Conservation (phyloP, 768 basidiomycete species). For the Leucosporidium scottii region DNA sequence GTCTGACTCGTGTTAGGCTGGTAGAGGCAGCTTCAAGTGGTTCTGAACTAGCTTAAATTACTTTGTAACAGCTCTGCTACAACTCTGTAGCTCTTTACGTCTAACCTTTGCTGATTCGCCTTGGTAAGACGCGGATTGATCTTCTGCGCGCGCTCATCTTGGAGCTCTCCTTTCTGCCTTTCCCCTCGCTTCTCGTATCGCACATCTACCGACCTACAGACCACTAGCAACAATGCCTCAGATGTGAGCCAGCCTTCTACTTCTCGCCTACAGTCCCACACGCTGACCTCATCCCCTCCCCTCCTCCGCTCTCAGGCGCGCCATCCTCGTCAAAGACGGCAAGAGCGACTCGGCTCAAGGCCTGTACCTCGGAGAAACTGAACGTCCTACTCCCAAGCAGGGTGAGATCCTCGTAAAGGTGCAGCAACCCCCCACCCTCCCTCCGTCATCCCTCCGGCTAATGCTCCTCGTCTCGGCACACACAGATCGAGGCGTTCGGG, state of each 20-base stretch:
- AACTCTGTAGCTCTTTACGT: no score
- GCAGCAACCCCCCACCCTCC: neutral
- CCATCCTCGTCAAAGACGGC: constrained; percentile 25
- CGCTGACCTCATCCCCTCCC: neutral
- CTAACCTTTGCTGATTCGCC: no score
- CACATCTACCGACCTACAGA: neutral
- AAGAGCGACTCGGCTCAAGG: constrained; percentile 9
- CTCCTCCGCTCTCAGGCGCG: constrained; percentile 2
- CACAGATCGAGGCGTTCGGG: constrained; percentile 35
- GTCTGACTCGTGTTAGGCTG: no score
- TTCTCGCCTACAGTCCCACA: neutral
- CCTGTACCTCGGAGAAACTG: constrained; percentile 32
- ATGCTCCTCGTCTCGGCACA: neutral
- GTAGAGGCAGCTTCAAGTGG: no score
- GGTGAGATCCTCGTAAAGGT: constrained; percentile 35
- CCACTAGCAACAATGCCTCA: neutral
- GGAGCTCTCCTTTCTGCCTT: neutral
- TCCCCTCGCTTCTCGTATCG: neutral
- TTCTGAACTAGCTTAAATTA: no score
- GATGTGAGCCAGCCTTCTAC: neutral
- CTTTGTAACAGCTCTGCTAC: no score
- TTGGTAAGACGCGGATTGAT: no score
- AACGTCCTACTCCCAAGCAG: constrained; percentile 19
- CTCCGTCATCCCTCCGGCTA: neutral
- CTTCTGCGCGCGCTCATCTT: neutral